Conservation (phyloP, 1,284 basidiomycete genomes). For the Sanghuangporus weigelae region DNA sequence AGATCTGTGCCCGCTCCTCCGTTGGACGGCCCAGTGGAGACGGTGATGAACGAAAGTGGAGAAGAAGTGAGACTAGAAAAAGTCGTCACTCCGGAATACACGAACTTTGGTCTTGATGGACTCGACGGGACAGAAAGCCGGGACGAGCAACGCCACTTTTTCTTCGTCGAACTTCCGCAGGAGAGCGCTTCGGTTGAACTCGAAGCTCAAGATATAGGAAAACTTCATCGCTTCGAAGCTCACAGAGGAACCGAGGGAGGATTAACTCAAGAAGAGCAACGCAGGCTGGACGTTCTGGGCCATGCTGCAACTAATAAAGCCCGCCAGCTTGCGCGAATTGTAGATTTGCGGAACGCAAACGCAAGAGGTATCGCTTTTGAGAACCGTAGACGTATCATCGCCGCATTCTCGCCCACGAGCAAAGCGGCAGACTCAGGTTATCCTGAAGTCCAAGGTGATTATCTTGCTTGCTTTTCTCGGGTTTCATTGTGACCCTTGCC, state of each 20-base stretch:
- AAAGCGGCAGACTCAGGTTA: constrained; percentile 77
- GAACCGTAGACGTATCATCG: constrained; percentile 78
- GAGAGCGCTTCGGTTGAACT: constrained; percentile 29
- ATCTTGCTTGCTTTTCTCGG: constrained; percentile 6
- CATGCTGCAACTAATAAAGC: constrained; percentile 52
- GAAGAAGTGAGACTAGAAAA: neutral
- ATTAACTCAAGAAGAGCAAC: constrained; percentile 2
- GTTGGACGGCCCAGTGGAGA: constrained; percentile 2
- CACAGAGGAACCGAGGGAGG: neutral
- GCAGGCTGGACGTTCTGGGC: constrained; percentile 20
- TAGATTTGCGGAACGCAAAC: constrained; percentile 86
- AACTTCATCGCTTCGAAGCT: neutral
- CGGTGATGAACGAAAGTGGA: neutral
- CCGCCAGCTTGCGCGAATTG: constrained; percentile 60
- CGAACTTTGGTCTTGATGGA: constrained; percentile 56
- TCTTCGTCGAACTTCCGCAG: constrained; percentile 57
- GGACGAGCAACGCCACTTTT: constrained; percentile 43
- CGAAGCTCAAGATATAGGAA: neutral
- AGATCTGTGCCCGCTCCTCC: constrained; percentile 25
- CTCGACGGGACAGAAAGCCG: constrained; percentile 20
- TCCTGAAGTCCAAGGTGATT: constrained; percentile 83
- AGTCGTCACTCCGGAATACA: constrained; percentile 40
- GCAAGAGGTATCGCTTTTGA: constrained; percentile 81
- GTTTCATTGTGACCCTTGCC: constrained; percentile 7
- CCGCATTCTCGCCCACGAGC: constrained; percentile 65